These are phyloP conservation scores for Corchorus olitorius DNA, from an alignment of 345 rosid genomes.

Conservation along the genomic window DNA sequence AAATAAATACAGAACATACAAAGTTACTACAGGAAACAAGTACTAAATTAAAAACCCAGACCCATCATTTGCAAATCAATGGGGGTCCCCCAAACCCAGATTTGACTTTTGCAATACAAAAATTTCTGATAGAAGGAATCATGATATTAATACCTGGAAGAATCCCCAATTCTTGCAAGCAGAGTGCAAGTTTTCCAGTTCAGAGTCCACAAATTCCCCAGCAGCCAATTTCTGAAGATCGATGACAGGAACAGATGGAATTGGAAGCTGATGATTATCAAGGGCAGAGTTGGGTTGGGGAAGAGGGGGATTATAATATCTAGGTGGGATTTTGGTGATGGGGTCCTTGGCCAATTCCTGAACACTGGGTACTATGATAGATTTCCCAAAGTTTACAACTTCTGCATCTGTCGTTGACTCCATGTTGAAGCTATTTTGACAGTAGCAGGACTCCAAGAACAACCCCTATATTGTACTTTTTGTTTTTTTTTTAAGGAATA, in stretches of 20 bases:
- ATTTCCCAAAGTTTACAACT: slow-evolving; percentile 44
- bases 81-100: neutral
- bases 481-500: no score
- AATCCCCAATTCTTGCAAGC: slow-evolving; percentile 53
- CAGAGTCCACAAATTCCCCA: slow-evolving; percentile 23
- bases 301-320: slow-evolving; percentile 16
- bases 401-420: slow-evolving; percentile 5
- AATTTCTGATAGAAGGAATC: neutral
- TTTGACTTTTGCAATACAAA: neutral
- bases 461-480: no score
- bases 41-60: no score
- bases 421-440: neutral
- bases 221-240: slow-evolving; percentile 37
- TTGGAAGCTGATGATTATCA: slow-evolving; percentile 7
- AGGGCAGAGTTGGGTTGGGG: slow-evolving; percentile 17
- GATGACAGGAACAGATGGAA: slow-evolving; percentile 38
- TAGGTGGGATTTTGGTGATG: slow-evolving; percentile 41
- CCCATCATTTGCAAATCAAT: neutral
- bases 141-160: slow-evolving; percentile 33
- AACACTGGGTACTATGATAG: slow-evolving; percentile 51
- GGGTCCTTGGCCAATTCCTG: slow-evolving; percentile 42
- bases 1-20: no score
- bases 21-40: no score
- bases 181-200: slow-evolving; percentile 33
- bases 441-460: no score